Conservation (phyloP, 75 land plant species). For the Pinus taeda region DNA sequence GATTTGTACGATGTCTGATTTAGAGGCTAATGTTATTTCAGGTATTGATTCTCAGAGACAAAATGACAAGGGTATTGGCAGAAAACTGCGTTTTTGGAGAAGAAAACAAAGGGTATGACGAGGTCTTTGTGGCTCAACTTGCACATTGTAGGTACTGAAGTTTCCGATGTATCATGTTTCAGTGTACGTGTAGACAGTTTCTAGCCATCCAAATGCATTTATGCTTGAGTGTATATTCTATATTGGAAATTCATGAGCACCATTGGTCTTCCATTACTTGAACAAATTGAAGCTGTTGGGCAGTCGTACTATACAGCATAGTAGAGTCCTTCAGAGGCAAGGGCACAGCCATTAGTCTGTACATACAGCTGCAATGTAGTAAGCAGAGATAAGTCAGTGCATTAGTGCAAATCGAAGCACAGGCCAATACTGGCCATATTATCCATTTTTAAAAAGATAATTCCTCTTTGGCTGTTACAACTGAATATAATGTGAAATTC, state of each 20-base stretch:
- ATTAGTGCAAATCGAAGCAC: background rate
- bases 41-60: background rate
- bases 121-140: background rate
- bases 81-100: background rate
- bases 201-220: background rate
- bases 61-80: background rate
- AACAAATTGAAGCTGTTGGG: background rate
- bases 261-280: background rate
- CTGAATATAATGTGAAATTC: background rate
- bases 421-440: background rate
- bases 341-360: background rate
- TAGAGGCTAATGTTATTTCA: background rate
- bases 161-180: background rate
- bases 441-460: background rate
- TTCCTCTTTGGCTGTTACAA: background rate
- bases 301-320: background rate
- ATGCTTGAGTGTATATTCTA: background rate
- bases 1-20: background rate
- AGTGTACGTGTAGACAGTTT: background rate
- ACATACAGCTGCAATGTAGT: background rate
- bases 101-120: slow-evolving; percentile 3
- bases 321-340: background rate
- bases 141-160: background rate
- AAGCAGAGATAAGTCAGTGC: background rate
- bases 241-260: background rate